Conservation (phyloP, 2,329 filamentous ascomycete species). For the Alternaria ethzedia region DNA sequence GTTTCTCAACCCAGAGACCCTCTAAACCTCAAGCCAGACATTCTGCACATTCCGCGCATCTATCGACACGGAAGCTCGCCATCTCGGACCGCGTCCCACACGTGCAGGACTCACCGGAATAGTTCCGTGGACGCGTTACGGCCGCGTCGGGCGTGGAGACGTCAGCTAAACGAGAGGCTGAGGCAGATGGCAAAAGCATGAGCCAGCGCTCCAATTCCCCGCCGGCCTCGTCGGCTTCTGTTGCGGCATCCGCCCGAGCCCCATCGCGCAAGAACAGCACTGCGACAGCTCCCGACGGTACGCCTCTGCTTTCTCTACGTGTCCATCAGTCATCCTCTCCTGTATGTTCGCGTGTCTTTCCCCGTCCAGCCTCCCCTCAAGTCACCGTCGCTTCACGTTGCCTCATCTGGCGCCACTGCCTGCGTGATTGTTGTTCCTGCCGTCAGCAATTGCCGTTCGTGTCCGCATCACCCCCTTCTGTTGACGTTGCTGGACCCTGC, state of each 20-base stretch:
- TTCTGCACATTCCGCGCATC: not conserved
- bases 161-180: slow-evolving; percentile 15
- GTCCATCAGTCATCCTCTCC: not conserved
- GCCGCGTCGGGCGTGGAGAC: slow-evolving; percentile 3
- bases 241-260: slow-evolving; percentile 36
- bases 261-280: slow-evolving; percentile 44
- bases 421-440: slow-evolving; percentile 23
- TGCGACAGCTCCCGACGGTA: slow-evolving; percentile 51
- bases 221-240: slow-evolving; percentile 36
- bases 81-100: not conserved
- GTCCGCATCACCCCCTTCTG: not conserved
- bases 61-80: not conserved
- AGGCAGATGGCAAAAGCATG: slow-evolving; percentile 10
- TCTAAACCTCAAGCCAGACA: not conserved
- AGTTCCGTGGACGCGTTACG: slow-evolving; percentile 4
- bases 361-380: slow-evolving; percentile 4
- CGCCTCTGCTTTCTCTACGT: slow-evolving; percentile 10
- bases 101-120: not conserved
- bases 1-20: not conserved
- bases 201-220: slow-evolving; percentile 16
- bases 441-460: slow-evolving; percentile 14
- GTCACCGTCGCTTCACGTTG: not conserved
- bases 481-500: slow-evolving; percentile 1
- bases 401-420: slow-evolving; percentile 15
- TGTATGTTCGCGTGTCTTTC: not conserved